These are phyloP conservation scores for Aspergillus neotritici DNA, from an alignment of 2,329 filamentous ascomycete species.

Conservation along the genomic window DNA sequence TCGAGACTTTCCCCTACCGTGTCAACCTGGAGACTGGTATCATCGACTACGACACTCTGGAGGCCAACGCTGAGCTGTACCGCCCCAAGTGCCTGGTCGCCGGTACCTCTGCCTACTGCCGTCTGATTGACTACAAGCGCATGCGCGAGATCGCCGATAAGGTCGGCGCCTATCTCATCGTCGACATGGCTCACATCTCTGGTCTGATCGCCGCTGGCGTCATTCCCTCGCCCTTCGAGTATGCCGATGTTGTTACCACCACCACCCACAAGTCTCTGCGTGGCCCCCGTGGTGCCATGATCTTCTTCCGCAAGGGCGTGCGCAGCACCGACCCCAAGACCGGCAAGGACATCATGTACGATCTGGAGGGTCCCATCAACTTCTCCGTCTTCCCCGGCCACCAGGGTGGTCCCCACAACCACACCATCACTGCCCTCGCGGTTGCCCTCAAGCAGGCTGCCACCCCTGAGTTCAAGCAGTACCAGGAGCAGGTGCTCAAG, in stretches of 20 bases:
- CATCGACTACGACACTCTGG: conserved; percentile 91
- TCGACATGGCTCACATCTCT: conserved; percentile 97
- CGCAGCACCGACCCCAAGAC: conserved; percentile 77
- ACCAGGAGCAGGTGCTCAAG: conserved; percentile 82
- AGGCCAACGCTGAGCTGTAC: conserved; percentile 81
- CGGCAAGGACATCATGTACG: conserved; percentile 77
- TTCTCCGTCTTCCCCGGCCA: conserved; percentile 95
- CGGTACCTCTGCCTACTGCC: conserved; percentile 91
- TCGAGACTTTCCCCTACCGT: conserved; percentile 94
- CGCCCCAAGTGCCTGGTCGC: conserved; percentile 93
- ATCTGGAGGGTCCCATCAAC: conserved; percentile 92
- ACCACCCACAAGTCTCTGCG: conserved; percentile 97
- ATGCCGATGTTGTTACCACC: conserved; percentile 92
- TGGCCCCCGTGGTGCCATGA: conserved; percentile 92
- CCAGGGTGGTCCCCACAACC: conserved; percentile 96
- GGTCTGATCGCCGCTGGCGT: conserved; percentile 89
- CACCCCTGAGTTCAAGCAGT: conserved; percentile 80
- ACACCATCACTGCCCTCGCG: conserved; percentile 92
- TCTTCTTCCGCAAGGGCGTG: conserved; percentile 95
- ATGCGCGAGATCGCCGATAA: conserved; percentile 91
- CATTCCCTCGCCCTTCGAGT: conserved; percentile 80
- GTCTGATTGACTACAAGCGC: conserved; percentile 87
- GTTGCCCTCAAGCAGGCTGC: conserved; percentile 94
- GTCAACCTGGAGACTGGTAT: conserved; percentile 83
- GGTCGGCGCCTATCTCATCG: conserved; percentile 83